Percentiles rank a stretch among this genome's conserved stretches.
phyloP scores from a whole-genome alignment of 1,284 basidiomycete genomes.

The Pterulicium gracile region DNA sequence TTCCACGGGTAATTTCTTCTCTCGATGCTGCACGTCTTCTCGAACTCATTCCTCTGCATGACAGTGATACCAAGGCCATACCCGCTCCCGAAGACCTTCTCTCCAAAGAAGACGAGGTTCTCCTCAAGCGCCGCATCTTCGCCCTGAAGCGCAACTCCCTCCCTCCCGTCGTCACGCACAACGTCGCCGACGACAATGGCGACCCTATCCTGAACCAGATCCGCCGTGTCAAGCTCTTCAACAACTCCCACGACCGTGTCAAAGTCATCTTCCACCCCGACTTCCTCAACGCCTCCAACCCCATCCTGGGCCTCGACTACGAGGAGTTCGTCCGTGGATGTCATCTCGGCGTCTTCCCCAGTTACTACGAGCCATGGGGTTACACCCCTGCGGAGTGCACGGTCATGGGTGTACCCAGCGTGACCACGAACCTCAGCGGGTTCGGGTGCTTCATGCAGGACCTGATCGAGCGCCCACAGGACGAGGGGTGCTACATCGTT shows the following conservation, averaged over 20 bases:
- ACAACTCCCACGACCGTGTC: constrained; percentile 73
- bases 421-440: constrained; percentile 95
- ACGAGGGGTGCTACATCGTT: constrained; percentile 91
- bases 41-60: constrained; percentile 6
- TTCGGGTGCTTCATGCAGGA: constrained; percentile 99
- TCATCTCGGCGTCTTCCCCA: constrained; percentile 96
- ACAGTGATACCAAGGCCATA: constrained; percentile 65
- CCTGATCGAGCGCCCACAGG: constrained; percentile 83
- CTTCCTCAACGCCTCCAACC: constrained; percentile 96
- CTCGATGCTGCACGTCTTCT: neutral
- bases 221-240: constrained; percentile 88
- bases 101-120: constrained; percentile 88
- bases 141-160: constrained; percentile 90
- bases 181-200: constrained; percentile 88
- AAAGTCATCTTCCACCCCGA: constrained; percentile 99
- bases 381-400: constrained; percentile 83
- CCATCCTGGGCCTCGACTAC: constrained; percentile 93
- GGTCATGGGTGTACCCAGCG: constrained; percentile 94
- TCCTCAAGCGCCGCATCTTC: constrained; percentile 93
- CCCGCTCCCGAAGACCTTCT: constrained; percentile 72
- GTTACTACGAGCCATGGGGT: constrained; percentile 93
- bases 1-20: constrained; percentile 64
- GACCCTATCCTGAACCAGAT: constrained; percentile 96
- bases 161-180: constrained; percentile 93
- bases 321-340: constrained; percentile 98